Conservation (phyloP, 805 yeast genomes). For the Suhomyces sp. region DNA sequence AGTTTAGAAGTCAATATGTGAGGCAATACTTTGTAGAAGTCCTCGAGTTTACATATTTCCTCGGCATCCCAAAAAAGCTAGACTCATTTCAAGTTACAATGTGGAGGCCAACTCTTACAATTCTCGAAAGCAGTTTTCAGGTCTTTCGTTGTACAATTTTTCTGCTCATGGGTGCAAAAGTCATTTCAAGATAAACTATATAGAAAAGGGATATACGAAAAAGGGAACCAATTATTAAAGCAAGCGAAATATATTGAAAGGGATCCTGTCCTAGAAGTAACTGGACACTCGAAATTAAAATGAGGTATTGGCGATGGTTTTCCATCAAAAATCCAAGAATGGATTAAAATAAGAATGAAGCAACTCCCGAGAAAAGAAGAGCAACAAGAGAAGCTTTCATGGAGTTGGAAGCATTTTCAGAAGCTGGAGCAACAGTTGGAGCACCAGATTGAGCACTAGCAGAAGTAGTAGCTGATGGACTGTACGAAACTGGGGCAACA, state of each 20-base stretch:
- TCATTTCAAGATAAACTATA: not conserved
- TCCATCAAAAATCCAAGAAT: not conserved
- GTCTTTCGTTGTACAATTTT: not conserved
- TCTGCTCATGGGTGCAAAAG: not conserved
- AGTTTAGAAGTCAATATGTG: not conserved
- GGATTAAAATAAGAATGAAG: not conserved
- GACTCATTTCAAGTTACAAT: not conserved
- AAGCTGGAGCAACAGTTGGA: constrained; percentile 12
- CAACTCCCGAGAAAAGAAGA: not conserved
- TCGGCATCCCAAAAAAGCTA: not conserved
- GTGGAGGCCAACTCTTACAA: not conserved
- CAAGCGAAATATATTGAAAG: not conserved
- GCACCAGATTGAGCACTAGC: constrained; percentile 4
- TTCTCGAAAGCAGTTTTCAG: not conserved
- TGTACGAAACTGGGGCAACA: not conserved
- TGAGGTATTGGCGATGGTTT: not conserved
- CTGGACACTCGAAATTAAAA: not conserved
- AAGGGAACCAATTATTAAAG: not conserved
- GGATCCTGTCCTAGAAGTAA: not conserved
- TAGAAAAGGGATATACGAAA: not conserved
- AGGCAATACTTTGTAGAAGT: not conserved
- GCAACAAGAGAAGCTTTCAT: not conserved
- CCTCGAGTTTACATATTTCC: not conserved
- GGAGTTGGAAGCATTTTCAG: not conserved
- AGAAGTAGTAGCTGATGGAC: constrained; percentile 1